Evolutionary conservation across 495 filamentous ascomycete genomes (phyloP).

Genomic region (Daldinia bambusicola): DNA sequence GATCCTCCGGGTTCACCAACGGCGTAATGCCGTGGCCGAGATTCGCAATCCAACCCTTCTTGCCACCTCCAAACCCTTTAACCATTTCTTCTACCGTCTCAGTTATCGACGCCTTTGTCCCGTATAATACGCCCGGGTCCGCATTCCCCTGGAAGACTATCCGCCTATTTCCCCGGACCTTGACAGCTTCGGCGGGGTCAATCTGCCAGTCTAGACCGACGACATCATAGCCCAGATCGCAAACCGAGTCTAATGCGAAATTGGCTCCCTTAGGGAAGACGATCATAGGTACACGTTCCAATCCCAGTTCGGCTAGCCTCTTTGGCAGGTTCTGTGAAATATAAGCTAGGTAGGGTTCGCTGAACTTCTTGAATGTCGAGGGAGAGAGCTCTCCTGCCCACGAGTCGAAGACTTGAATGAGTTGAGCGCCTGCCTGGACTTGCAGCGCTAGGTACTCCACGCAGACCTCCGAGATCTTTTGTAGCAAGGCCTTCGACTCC

Average conservation of each 20-base stretch:
- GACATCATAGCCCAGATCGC: constrained; percentile 89
- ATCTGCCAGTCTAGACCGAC: constrained; percentile 96
- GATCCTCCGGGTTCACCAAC: constrained; percentile 88
- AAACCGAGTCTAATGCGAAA: constrained; percentile 90
- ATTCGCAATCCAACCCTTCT: constrained; percentile 79
- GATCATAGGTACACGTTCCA: constrained; percentile 93
- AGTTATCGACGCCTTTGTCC: constrained; percentile 80
- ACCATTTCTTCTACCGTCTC: constrained; percentile 84
- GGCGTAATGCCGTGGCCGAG: constrained; percentile 96
- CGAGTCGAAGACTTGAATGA: constrained; percentile 98
- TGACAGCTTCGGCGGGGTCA: constrained; percentile 84
- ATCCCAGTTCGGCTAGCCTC: constrained; percentile 73
- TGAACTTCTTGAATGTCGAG: constrained; percentile 79
- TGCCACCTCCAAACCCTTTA: constrained; percentile 73
- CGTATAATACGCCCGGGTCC: constrained; percentile 93
- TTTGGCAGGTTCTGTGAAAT: constrained; percentile 82
- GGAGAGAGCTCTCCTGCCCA: constrained; percentile 96
- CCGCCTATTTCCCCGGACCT: constrained; percentile 73
- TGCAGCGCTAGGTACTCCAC: constrained; percentile 94
- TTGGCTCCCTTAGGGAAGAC: constrained; percentile 99
- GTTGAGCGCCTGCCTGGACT: constrained; percentile 88
- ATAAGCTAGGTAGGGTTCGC: constrained; percentile 84
- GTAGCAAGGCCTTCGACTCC: constrained; percentile 79
- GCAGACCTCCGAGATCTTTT: constrained; percentile 91
- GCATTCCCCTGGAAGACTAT: constrained; percentile 93